Evolutionary conservation across 140 eudicot genomes (phyloP), one percentile per base, ranked within the genome.

Genomic region (Ambrosia hybrid): DNA sequence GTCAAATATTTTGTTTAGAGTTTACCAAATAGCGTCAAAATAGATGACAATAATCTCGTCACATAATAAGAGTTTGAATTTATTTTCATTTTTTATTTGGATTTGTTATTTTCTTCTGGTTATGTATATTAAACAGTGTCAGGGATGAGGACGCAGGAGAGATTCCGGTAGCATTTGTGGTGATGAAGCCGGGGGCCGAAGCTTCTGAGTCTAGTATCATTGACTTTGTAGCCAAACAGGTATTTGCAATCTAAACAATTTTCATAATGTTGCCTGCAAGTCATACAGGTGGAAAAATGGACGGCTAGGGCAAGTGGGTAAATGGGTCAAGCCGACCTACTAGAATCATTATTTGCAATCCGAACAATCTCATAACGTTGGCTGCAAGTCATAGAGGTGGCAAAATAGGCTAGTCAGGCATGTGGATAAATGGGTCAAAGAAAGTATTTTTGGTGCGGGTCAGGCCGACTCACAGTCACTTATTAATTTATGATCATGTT

Each of bases 131-230:
- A n/a, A 73, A 75, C 62, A 88, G 96, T 16, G 81, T 70, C 14
- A 79, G 71, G 37, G 96, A 91, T 67, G 96, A 89, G 74, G 85
- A 79, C 74, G 94, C 96, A 33, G 97, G 97, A 52, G 97, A 91
- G 75, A 67, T 91, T 57, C 96, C 97, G 0, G 85, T 91, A 66
- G 97, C 96, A 11, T 92, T 84, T 83, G 95, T 92, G 7, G 95
- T 86, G 17, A 78, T 8, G 43, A 86, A 48, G 43, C 81, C 77
- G 0, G 90, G 86, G 72, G 80, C 83, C 57, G 57, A 66, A 66
- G 65, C 85, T 45, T 74, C 88, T 5, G 68, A 71, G 51, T 76
- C 79, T 30, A 83, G 51, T 41, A 74, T 89, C 36, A 81, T 85
- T 17, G 81, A 86, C 71, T n/a, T n/a, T n/a, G n/a, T n/a, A n/a